Percentiles rank a stretch among this genome's conserved stretches.
phyloP scores from a whole-genome alignment of 441 rosid species.

The Kokia cookei region DNA sequence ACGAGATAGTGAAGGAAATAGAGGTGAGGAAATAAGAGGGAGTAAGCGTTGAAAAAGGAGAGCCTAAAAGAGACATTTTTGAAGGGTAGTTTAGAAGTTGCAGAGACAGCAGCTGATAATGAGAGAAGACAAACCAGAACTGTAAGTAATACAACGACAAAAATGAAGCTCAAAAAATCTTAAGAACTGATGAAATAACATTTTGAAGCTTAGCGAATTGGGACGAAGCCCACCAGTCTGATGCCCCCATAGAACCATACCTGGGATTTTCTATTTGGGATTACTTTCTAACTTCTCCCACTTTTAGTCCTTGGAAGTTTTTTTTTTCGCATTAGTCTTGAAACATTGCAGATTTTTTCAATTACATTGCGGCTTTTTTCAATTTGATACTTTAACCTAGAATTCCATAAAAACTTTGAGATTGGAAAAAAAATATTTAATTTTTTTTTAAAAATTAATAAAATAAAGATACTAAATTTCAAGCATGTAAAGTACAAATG shows the following conservation, averaged over 20 bases:
- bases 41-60: constrained; percentile 5
- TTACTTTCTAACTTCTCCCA: no score
- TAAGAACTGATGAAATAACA: background rate
- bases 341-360: no score
- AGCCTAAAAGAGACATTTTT: constrained; percentile 24
- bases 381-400: no score
- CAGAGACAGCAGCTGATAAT: constrained; percentile 30
- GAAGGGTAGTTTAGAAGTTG: constrained; percentile 25
- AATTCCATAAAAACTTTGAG: no score
- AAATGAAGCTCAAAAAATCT: background rate
- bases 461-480: no score
- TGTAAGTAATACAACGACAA: background rate
- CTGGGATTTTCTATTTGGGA: background rate
- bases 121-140: background rate
- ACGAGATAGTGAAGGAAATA: constrained; percentile 7
- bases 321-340: no score
- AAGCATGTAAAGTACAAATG: no score
- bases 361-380: no score
- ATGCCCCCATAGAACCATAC: background rate
- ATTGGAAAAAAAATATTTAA: no score
- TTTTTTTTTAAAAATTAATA: no score
- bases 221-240: no score
- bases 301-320: no score
- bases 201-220: background rate
- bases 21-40: constrained; percentile 14